phyloP scores from a whole-genome alignment of 345 rosid genomes.

The Iberis pinnata region DNA sequence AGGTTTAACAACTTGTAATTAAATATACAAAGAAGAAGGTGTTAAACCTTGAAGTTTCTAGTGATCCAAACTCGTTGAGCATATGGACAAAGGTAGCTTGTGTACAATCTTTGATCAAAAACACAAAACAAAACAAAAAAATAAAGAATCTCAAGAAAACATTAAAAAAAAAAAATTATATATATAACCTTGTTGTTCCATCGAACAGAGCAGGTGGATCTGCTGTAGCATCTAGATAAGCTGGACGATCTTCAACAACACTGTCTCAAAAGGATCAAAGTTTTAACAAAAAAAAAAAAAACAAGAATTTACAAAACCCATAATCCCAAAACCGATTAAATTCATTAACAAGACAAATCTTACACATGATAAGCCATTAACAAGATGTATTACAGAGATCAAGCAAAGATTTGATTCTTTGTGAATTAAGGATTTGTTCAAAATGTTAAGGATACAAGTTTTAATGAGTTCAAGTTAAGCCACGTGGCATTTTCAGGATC shows the following conservation, averaged over 20 bases:
- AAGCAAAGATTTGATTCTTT: too few species aligned
- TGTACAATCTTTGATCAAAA: conserved; percentile 47
- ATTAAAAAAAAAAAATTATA: background rate
- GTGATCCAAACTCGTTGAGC: conserved; percentile 96
- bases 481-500: too few species aligned
- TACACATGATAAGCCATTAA: background rate
- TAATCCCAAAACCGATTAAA: background rate
- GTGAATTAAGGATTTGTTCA: too few species aligned
- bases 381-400: background rate
- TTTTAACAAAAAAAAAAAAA: too few species aligned
- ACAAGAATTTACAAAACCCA: background rate
- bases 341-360: background rate
- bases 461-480: too few species aligned
- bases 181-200: conserved; percentile 72
- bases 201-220: conserved; percentile 68
- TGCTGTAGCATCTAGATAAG: conserved; percentile 43
- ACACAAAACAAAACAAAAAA: background rate
- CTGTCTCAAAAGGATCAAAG: conserved; percentile 9
- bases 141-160: background rate
- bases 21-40: too few species aligned
- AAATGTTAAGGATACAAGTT: too few species aligned
- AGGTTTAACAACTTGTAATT: too few species aligned
- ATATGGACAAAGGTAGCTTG: conserved; percentile 53
- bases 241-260: conserved; percentile 42
- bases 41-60: conserved; percentile 62